A percentile compares a stretch with the other conserved stretches of the same genome.
Evolutionary conservation across 2,329 filamentous ascomycete species (phyloP).

Genomic region (Aspergillus cejpii): DNA sequence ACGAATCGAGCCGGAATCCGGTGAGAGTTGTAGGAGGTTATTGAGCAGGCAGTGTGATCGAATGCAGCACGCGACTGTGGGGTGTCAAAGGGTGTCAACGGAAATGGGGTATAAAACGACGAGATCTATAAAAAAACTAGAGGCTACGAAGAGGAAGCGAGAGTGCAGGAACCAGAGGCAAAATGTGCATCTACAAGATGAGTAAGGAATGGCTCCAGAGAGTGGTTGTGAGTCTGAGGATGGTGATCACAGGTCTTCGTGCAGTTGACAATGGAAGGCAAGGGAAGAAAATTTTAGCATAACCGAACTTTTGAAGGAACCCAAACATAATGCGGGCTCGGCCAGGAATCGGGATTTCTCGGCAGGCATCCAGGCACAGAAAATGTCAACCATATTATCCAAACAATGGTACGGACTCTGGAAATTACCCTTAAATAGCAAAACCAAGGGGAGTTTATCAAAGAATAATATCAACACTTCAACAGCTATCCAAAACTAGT

Average conservation of each 20-base stretch:
- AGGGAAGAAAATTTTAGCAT: slow-evolving; percentile 14
- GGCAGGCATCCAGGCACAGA: slow-evolving; percentile 6
- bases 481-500: too few relatives aligned
- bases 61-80: not conserved
- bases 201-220: slow-evolving; percentile 2
- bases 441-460: too few relatives aligned
- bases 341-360: slow-evolving; percentile 23
- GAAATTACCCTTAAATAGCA: too few relatives aligned
- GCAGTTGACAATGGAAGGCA: slow-evolving; percentile 9
- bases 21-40: not conserved
- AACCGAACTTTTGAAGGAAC: not conserved
- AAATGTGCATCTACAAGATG: slow-evolving; percentile 8
- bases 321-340: slow-evolving; percentile 6
- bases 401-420: not conserved
- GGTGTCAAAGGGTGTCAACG: not conserved
- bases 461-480: too few relatives aligned
- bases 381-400: not conserved
- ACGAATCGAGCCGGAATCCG: not conserved
- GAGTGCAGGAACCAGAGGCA: not conserved
- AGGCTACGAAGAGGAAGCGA: not conserved
- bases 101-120: not conserved
- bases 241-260: slow-evolving; percentile 9
- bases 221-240: slow-evolving; percentile 5
- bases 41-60: not conserved
- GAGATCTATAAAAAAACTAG: not conserved